A percentile compares a stretch with the other conserved stretches of the same genome.
Evolutionary conservation across 345 rosid genomes (phyloP).

Genomic region (Isatis tinctoria): DNA sequence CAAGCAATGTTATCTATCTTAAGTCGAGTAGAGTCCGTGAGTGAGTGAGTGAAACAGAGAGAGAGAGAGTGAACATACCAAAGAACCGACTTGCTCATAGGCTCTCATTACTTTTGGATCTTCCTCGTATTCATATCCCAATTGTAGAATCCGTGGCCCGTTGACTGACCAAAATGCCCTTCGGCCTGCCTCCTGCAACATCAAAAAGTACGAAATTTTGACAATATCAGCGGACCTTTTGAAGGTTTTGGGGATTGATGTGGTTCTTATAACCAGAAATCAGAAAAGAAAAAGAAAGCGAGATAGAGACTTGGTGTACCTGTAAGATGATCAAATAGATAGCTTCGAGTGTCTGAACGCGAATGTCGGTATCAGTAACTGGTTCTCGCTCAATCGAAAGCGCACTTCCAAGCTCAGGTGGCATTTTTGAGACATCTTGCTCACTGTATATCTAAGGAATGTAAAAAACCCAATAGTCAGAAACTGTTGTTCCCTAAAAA

Average conservation of each 20-base stretch:
- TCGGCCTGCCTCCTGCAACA: conserved; percentile 69
- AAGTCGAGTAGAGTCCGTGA: not conserved
- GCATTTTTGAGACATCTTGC: conserved; percentile 71
- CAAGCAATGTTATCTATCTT: not conserved
- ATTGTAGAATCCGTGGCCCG: conserved; percentile 76
- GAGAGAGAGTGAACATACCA: conserved; percentile 43
- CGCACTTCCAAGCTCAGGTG: conserved; percentile 82
- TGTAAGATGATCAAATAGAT: conserved; percentile 77
- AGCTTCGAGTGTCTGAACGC: conserved; percentile 76
- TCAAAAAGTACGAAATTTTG: not conserved
- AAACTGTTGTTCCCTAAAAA: not conserved
- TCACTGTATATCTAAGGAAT: conserved; percentile 53
- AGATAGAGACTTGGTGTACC: conserved; percentile 33
- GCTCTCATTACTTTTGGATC: conserved; percentile 93
- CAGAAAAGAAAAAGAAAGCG: not conserved
- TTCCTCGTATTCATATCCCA: conserved; percentile 86
- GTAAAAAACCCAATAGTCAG: not conserved
- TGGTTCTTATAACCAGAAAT: not conserved
- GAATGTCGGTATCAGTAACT: conserved; percentile 73
- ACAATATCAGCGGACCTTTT: not conserved
- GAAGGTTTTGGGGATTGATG: not conserved
- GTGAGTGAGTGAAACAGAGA: not conserved
- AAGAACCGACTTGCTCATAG: conserved; percentile 73
- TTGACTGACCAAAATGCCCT: conserved; percentile 88
- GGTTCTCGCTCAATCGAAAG: conserved; percentile 88